Percentiles rank a stretch among this genome's conserved stretches.
Conservation (phyloP, 768 basidiomycete genomes). For the Xerocomellus amylosporus region DNA sequence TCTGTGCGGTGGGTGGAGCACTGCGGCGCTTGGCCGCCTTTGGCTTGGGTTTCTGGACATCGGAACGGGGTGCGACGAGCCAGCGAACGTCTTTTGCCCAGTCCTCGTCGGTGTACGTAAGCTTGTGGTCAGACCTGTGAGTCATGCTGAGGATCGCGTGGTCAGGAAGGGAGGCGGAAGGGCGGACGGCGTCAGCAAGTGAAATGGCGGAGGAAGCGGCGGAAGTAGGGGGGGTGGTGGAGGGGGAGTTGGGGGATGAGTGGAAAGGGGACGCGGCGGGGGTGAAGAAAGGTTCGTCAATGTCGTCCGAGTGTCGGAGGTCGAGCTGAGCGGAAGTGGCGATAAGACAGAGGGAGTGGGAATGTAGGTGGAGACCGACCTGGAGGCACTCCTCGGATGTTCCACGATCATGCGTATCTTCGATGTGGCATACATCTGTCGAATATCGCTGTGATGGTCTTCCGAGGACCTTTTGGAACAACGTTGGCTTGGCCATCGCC, state of each 20-base stretch:
- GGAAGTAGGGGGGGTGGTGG: slow-evolving; percentile 24
- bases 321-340: slow-evolving; percentile 12
- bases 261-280: slow-evolving; percentile 19
- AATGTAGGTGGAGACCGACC: slow-evolving; percentile 17
- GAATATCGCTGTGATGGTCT: slow-evolving; percentile 63
- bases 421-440: slow-evolving; percentile 11
- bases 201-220: slow-evolving; percentile 31
- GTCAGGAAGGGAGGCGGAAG: slow-evolving; percentile 31
- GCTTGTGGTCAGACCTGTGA: slow-evolving; percentile 22
- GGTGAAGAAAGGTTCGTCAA: slow-evolving; percentile 53
- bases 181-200: slow-evolving; percentile 36
- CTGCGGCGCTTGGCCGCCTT: slow-evolving; percentile 22
- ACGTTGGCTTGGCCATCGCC: slow-evolving; percentile 52
- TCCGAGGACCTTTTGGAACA: slow-evolving; percentile 60
- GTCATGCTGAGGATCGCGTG: slow-evolving; percentile 22
- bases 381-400: slow-evolving; percentile 9
- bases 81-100: slow-evolving; percentile 70
- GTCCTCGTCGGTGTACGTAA: slow-evolving; percentile 51
- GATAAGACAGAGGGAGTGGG: slow-evolving; percentile 3
- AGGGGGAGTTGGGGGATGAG: slow-evolving; percentile 19
- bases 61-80: slow-evolving; percentile 44
- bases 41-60: slow-evolving; percentile 15
- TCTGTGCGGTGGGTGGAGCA: slow-evolving; percentile 11
- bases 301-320: slow-evolving; percentile 24
- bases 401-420: slow-evolving; percentile 8